phyloP scores from a whole-genome alignment of 2,329 filamentous ascomycete species.

The Byssoonygena ceratinophila region DNA sequence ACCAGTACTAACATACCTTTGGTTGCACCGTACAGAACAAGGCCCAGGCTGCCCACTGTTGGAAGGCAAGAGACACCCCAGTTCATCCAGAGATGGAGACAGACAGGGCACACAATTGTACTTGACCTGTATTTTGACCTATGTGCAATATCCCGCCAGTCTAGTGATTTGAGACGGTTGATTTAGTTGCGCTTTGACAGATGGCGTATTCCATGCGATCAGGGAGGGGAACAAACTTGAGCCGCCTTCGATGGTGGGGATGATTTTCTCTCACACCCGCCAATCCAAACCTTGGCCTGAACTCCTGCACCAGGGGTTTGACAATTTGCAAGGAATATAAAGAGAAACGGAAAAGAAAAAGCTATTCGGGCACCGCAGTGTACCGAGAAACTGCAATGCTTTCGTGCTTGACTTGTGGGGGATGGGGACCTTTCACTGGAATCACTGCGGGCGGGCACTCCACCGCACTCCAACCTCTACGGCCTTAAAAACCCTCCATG shows the following conservation, averaged over 20 bases:
- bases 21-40: not conserved
- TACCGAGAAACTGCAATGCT: not conserved
- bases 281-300: constrained; percentile 5
- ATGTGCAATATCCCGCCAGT: not conserved
- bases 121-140: too few species aligned
- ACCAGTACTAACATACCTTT: not conserved
- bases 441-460: not conserved
- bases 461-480: not conserved
- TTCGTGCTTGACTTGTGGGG: too few species aligned
- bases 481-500: not conserved
- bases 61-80: not conserved
- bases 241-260: constrained; percentile 10
- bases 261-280: constrained; percentile 8
- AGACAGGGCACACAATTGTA: not conserved
- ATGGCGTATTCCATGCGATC: constrained; percentile 2
- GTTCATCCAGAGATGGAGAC: not conserved
- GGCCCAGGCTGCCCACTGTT: not conserved
- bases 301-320: not conserved
- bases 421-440: too few species aligned
- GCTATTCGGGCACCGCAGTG: too few species aligned
- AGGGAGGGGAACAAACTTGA: constrained; percentile 10
- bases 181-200: not conserved
- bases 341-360: not conserved
- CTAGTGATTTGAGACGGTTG: not conserved
- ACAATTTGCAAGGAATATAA: too few species aligned